A percentile compares a stretch with the other conserved stretches of the same genome.
Conservation (phyloP, 768 basidiomycete species). For the Crassisporium funariophilum region DNA sequence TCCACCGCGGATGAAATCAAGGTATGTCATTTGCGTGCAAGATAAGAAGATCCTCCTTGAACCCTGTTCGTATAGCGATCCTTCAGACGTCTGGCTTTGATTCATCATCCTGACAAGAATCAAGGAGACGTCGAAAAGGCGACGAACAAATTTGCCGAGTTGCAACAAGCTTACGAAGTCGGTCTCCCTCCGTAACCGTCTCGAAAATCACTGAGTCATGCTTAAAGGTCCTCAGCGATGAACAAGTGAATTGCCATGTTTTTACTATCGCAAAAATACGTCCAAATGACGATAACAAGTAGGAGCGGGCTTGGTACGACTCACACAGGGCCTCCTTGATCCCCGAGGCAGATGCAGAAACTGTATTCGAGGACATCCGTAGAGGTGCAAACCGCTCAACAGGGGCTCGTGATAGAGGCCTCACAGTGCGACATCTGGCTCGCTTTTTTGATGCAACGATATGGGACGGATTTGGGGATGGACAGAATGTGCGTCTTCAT, state of each 20-base stretch:
- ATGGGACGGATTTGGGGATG: constrained; percentile 69
- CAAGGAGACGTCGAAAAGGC: constrained; percentile 78
- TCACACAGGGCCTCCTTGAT: constrained; percentile 80
- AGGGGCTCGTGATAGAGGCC: constrained; percentile 65
- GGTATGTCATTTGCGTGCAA: constrained; percentile 37
- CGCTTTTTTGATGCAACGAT: constrained; percentile 79
- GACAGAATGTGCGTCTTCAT: constrained; percentile 49
- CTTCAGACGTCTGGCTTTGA: constrained; percentile 81
- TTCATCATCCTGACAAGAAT: constrained; percentile 92
- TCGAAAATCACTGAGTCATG: constrained; percentile 9
- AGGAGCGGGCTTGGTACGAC: constrained; percentile 99
- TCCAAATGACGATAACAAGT: constrained; percentile 37
- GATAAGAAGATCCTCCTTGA: constrained; percentile 1
- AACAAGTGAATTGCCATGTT: constrained; percentile 62
- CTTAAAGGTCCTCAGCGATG: constrained; percentile 84
- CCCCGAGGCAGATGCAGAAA: constrained; percentile 82
- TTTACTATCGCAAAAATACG: not conserved
- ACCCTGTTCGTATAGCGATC: constrained; percentile 53
- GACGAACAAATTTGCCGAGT: constrained; percentile 79
- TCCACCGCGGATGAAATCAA: constrained; percentile 90
- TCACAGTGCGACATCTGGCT: constrained; percentile 78
- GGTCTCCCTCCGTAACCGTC: constrained; percentile 1
- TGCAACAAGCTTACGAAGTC: constrained; percentile 98
- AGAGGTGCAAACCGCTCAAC: constrained; percentile 59
- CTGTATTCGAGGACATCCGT: constrained; percentile 83